Base-by-base conservation (phyloP, 169 alveolate species). In the Plasmodium vivax region DNA sequence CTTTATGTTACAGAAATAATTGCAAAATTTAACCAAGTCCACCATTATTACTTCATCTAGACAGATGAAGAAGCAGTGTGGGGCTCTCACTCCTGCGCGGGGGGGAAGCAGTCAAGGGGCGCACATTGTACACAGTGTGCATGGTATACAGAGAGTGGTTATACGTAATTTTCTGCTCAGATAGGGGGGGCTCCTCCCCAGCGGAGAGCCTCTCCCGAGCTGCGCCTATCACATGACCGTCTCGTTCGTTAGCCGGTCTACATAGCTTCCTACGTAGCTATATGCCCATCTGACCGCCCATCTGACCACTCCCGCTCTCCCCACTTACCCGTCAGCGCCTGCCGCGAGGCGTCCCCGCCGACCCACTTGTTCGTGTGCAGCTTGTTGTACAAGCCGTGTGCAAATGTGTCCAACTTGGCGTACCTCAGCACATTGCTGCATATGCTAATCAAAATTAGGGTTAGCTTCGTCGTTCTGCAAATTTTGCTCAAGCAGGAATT, bases 21-120 rank as follows among this genome's bases (percentile, higher is more conserved):
- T 88, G 83, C 88, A 88, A 58, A 79, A 80, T 51, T 88, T 88
- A 79, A 88, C 94, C 14, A 88, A 27, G 27, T 88, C 88, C 23
- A 27, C 82, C 74, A 88, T 88, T 79, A 88, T 79, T 56, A 88
- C 74, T 77, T 88, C 94, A 79, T 88, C 94, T 62, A 81, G 38
- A 45, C 94, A 88, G 32, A 88, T 51, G 72, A 88, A 88, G 83
- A 88, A 88, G 73, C 94, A 88, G 36, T 88, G 94, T 2, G 94
- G 94, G 8, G 85, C 94, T 88, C 94, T 58, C n/a, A 88, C 14
- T 41, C 90, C 94, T 88, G 6, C 81, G 19, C 30, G n/a, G 34
- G 14, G 14, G 27, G 56, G 56, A 41, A 16, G 4, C 27, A 32
- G 2, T 10, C 30, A 75, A 34, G 12, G 56, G 45, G 23, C 16